Evolutionary conservation across 1,284 basidiomycete genomes (phyloP), one percentile per base, ranked within the genome.

Genomic region (Athelia sp.): DNA sequence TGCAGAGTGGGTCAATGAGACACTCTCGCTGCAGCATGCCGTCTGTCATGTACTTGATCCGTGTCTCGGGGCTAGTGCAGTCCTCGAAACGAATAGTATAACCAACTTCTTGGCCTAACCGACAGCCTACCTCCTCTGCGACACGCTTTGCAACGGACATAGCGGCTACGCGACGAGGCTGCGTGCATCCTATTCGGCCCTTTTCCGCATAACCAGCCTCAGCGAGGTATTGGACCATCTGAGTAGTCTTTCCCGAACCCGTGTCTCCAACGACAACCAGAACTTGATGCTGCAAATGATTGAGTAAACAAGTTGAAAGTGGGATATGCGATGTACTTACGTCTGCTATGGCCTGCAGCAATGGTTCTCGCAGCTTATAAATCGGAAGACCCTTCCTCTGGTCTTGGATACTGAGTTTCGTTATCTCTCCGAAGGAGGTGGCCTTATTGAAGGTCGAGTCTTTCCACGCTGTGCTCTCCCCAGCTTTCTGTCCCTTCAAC

Each of bases 41-140:
- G 64, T 99, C 96, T 56, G 97, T 99, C 97, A 99, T 99, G 79
- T 97, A 99, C 72, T 99, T 99, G 79, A 99, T 98, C 62, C 90
- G 86, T 11, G 96, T 99, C 68, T 98, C 97, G 0, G 96, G 93
- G 61, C 91, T 88, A 3, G 96, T 98, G 68, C 94, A 94, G 69
- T 99, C 97, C 72, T 99, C 96, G 68, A 99, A 99, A 73, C 97
- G 95, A 60, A 99, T 98, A 3, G 90, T 93, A 66, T 99, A 99
- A 1, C 96, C 96, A 52, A 99, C 96, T 69, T 98, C 96, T 62
- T 96, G 90, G 9, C 96, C 96, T 3, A 99, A 75, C 9, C 96
- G 82, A 69, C 95, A 98, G 6, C 96, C 97, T 2, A 98, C 94
- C 69, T 99, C 96, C 67, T 99, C 97, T 1, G 95, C 79, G 0